phyloP scores from a whole-genome alignment of 2,329 filamentous ascomycete species.

The Monascus ruber region DNA sequence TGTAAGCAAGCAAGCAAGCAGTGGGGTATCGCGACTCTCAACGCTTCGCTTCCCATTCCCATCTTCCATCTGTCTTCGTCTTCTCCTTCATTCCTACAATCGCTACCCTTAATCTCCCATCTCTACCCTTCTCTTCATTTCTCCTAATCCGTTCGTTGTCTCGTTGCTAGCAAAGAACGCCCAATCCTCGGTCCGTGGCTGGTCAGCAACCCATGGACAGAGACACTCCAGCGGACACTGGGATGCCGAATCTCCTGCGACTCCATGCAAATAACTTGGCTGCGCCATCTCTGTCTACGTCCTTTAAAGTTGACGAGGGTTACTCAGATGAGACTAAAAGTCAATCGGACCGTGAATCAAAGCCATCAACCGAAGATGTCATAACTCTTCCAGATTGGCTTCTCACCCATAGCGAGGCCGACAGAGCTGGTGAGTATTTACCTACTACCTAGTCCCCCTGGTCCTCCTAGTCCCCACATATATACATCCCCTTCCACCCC shows the following conservation, averaged over 20 bases:
- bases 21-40: too few relatives aligned
- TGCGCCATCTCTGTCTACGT: conserved; percentile 18
- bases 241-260: conserved; percentile 12
- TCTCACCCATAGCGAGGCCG: conserved; percentile 41
- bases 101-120: too few relatives aligned
- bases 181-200: neutral
- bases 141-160: neutral
- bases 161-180: neutral
- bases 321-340: conserved; percentile 65
- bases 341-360: conserved; percentile 30
- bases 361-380: conserved; percentile 23
- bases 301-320: conserved; percentile 65
- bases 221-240: conserved; percentile 12
- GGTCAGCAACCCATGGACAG: conserved; percentile 18
- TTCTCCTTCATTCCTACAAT: too few relatives aligned
- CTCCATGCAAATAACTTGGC: conserved; percentile 17
- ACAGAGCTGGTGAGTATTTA: conserved; percentile 41
- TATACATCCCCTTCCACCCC: neutral
- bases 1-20: too few relatives aligned
- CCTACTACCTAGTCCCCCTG: too few relatives aligned
- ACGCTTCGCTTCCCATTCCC: too few relatives aligned
- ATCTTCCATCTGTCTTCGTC: too few relatives aligned
- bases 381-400: conserved; percentile 44
- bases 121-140: neutral
- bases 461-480: conserved; percentile 3